Base-by-base conservation (phyloP, 2,329 filamentous ascomycete species). In the Calonectria honghensis region DNA sequence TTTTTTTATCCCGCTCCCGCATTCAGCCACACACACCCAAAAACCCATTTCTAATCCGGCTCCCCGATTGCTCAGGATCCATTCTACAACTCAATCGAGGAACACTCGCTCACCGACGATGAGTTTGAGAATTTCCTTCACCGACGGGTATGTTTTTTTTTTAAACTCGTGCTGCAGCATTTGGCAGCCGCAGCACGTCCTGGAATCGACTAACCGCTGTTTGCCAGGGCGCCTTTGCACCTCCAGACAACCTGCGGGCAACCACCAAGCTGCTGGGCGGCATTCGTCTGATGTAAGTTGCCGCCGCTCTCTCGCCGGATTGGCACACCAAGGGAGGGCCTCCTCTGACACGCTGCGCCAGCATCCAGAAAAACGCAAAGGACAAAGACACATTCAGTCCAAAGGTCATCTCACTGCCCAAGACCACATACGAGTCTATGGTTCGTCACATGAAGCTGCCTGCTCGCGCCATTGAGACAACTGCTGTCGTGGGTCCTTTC, bases 111-210 rank as follows among this genome's bases (percentile, higher is more conserved):
- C 74, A 87, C 87, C 11, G 77, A 83, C 35, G 89, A 90, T 81
- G 90, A 92, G 78, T 92, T 92, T 83, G 85, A 89, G 20, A 92
- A 92, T 81, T 92, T 91, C 75, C 80, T 92, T 11, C 81, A 87
- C 57, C 87, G 84, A 61, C 84, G 85, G 80, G 90, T 91, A 84
- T 78, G 88, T 83, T 41, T 65, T 50, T 24, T 24, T 24, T 24
- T 24, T 45, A 48, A 11, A 31, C 51, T 32, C 31, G 6, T 24
- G 29, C 61, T 20, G 35, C n/a, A 27, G n/a, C 20, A 13, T 4
- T 4, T 16, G 13, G 9, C 9, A 16, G 14, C 9, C 51, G 2
- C 50, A 24, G 50, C 51, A 13, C 24, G 3, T 45, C 24, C 6
- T 14, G 24, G 39, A 45, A 10, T 32, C 27, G 4, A 24, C 61